Percentiles rank a stretch among this genome's conserved stretches.
These are phyloP conservation scores for Venturia aucupariae DNA, from an alignment of 2,329 filamentous ascomycete genomes.

Conservation along the genomic window DNA sequence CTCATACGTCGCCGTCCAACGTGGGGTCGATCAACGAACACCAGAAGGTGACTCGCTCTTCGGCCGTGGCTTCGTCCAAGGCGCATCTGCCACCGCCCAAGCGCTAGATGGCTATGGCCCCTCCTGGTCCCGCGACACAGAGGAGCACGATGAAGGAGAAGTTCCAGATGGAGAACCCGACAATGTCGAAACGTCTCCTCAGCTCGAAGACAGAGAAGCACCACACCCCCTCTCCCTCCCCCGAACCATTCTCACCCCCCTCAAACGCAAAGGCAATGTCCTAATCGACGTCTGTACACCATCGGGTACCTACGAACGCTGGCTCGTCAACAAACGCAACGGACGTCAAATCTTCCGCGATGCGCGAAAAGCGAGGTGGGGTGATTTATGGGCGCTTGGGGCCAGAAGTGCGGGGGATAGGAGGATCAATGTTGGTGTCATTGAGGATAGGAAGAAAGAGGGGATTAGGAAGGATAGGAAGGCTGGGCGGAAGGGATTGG, in stretches of 20 bases:
- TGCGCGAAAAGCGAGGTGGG: constrained; percentile 83
- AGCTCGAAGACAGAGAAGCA: background rate
- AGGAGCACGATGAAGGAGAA: constrained; percentile 5
- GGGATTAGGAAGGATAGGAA: background rate
- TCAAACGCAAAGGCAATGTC: constrained; percentile 84
- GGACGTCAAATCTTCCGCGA: constrained; percentile 80
- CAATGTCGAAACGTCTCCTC: background rate
- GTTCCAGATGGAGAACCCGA: constrained; percentile 16
- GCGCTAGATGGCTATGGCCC: constrained; percentile 63
- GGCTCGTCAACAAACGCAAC: constrained; percentile 80
- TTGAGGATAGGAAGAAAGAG: constrained; percentile 1
- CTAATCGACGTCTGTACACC: constrained; percentile 88
- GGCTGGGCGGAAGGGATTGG: background rate
- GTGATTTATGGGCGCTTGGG: constrained; percentile 89
- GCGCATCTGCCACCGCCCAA: constrained; percentile 47
- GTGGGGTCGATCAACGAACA: constrained; percentile 54
- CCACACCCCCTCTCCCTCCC: constrained; percentile 57
- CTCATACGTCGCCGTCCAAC: constrained; percentile 78
- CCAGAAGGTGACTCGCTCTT: constrained; percentile 23
- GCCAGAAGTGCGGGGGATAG: background rate
- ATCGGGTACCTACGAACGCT: constrained; percentile 75
- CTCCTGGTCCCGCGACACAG: constrained; percentile 15
- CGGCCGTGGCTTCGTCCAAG: constrained; percentile 35
- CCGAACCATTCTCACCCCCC: constrained; percentile 64
- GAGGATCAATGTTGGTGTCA: constrained; percentile 3